A percentile compares a stretch with the other conserved stretches of the same genome.
Conservation (phyloP, 768 basidiomycete genomes). For the Calocera viscosa region DNA sequence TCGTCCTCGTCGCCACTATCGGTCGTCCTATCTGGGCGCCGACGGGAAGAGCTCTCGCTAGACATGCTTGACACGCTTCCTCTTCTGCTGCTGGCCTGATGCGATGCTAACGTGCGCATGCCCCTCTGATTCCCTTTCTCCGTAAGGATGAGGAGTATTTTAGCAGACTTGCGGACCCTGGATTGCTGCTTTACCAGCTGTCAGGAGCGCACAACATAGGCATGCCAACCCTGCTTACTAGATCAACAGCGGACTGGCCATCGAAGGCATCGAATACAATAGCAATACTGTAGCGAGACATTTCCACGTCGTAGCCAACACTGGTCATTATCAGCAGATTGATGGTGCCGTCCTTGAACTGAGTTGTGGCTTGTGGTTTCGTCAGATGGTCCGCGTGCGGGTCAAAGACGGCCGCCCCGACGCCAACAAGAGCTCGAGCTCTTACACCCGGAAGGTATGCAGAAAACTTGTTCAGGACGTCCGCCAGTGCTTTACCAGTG, state of each 20-base stretch:
- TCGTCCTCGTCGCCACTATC: constrained; percentile 39
- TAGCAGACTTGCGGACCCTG: constrained; percentile 40
- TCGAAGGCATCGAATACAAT: not conserved
- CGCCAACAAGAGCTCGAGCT: constrained; percentile 37
- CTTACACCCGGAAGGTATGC: constrained; percentile 44
- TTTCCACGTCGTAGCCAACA: constrained; percentile 37
- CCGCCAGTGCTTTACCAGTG: constrained; percentile 46
- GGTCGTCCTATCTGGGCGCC: constrained; percentile 33
- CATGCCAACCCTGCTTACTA: not conserved
- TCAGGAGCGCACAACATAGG: not conserved
- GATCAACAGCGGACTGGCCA: not conserved
- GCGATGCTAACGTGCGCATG: constrained; percentile 38
- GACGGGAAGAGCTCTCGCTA: constrained; percentile 35
- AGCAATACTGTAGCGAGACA: constrained; percentile 21
- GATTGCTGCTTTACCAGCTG: constrained; percentile 38
- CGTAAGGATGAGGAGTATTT: constrained; percentile 44
- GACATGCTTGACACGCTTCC: constrained; percentile 29
- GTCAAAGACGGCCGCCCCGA: constrained; percentile 17
- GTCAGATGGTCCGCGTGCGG: constrained; percentile 9
- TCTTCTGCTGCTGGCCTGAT: constrained; percentile 40
- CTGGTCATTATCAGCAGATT: constrained; percentile 31
- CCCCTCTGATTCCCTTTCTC: constrained; percentile 47
- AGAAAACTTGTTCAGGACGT: constrained; percentile 44
- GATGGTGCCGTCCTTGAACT: constrained; percentile 26
- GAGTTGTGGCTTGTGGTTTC: constrained; percentile 23